Percentiles rank a stretch among this genome's conserved stretches.
These are phyloP conservation scores for Nicotiana benthamiana DNA, from an alignment of 257 asterid species.

Conservation along the genomic window DNA sequence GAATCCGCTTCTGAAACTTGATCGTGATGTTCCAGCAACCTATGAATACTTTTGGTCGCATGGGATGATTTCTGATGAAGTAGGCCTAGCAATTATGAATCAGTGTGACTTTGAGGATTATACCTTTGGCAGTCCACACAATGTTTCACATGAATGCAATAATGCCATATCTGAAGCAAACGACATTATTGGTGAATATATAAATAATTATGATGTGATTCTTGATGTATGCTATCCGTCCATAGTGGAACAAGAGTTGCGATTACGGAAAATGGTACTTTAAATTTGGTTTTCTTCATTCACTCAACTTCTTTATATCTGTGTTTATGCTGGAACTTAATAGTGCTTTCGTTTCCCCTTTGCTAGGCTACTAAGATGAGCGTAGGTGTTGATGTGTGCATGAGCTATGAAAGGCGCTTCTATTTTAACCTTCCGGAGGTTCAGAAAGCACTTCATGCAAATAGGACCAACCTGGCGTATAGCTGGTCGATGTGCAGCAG, in stretches of 20 bases:
- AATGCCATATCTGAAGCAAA: slow-evolving; percentile 58
- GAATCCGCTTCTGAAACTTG: slow-evolving; percentile 88
- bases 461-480: slow-evolving; percentile 72
- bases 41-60: slow-evolving; percentile 92
- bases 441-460: slow-evolving; percentile 92
- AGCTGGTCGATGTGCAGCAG: slow-evolving; percentile 76
- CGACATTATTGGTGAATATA: slow-evolving; percentile 58
- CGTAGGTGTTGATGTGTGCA: slow-evolving; percentile 84
- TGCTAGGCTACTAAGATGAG: slow-evolving; percentile 79
- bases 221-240: slow-evolving; percentile 96
- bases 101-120: slow-evolving; percentile 88
- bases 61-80: slow-evolving; percentile 96
- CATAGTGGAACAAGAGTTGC: slow-evolving; percentile 81
- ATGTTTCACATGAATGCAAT: slow-evolving; percentile 52
- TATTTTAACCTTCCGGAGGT: slow-evolving; percentile 94
- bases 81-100: slow-evolving; percentile 59
- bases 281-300: not conserved
- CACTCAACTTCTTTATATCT: not conserved
- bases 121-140: slow-evolving; percentile 63
- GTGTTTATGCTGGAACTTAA: not conserved
- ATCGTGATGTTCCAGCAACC: slow-evolving; percentile 76
- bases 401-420: slow-evolving; percentile 67
- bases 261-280: slow-evolving; percentile 64
- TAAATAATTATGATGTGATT: slow-evolving; percentile 76
- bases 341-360: not conserved